A percentile compares a stretch with the other conserved stretches of the same genome.
phyloP scores from a whole-genome alignment of 805 yeast species.

The Starmera caribaea region DNA sequence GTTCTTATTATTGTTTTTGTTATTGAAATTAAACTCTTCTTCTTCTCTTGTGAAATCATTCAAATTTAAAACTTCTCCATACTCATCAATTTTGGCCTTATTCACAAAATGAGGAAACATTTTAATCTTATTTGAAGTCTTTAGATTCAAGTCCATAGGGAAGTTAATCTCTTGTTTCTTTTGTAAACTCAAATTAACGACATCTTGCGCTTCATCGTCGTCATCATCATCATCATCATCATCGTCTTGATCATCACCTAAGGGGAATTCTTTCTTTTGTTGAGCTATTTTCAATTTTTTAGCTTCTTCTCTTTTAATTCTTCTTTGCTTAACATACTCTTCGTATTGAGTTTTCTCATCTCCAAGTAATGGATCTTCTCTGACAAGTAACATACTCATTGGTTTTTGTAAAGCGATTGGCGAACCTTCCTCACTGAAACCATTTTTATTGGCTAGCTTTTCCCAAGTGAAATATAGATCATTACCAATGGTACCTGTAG shows the following conservation, averaged over 20 bases:
- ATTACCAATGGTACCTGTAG: constrained; percentile 35
- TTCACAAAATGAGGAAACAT: constrained; percentile 71
- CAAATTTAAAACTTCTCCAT: constrained; percentile 69
- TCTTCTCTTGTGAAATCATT: constrained; percentile 52
- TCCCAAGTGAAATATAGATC: constrained; percentile 48
- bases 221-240: constrained; percentile 17
- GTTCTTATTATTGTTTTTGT: no score
- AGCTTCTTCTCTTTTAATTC: constrained; percentile 27
- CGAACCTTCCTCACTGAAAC: constrained; percentile 47
- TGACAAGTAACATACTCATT: constrained; percentile 27
- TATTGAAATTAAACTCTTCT: constrained; percentile 13
- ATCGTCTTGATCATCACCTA: constrained; percentile 6
- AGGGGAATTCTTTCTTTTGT: constrained; percentile 9
- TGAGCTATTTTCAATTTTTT: constrained; percentile 21
- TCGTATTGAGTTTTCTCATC: constrained; percentile 41
- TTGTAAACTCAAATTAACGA: constrained; percentile 18
- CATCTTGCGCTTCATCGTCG: constrained; percentile 19
- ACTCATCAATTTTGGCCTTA: constrained; percentile 67
- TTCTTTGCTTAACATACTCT: constrained; percentile 33
- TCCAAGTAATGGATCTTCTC: constrained; percentile 42
- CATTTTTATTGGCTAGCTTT: constrained; percentile 26
- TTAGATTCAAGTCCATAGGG: constrained; percentile 24
- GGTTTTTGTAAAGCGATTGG: constrained; percentile 44
- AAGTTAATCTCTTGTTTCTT: constrained; percentile 18
- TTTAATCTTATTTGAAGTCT: constrained; percentile 21